phyloP scores from a whole-genome alignment of 1,139 yeast species.

The Blastobotrys malaysiensis region DNA sequence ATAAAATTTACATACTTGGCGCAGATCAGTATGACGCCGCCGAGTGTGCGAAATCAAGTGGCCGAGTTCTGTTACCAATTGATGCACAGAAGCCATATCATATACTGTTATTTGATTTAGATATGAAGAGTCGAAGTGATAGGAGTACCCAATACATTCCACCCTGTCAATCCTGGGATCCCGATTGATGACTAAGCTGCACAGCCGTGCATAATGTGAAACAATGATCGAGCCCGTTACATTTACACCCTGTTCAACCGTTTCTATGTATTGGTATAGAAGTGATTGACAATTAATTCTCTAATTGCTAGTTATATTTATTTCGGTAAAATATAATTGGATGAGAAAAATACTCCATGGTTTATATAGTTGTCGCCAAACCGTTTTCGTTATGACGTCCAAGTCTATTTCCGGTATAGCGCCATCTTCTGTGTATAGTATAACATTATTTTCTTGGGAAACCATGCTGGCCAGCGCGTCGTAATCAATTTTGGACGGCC shows the following conservation, averaged over 20 bases:
- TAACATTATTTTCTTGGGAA: neutral
- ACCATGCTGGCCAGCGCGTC: neutral
- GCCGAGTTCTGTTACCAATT: constrained; percentile 46
- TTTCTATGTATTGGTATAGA: no score
- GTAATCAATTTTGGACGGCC: neutral
- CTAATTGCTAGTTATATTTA: no score
- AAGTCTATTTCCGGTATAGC: neutral
- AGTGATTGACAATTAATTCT: no score
- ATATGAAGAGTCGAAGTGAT: neutral
- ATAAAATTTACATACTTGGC: constrained; percentile 34
- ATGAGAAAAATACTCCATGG: no score
- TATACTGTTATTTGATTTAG: neutral
- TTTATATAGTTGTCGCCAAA: no score
- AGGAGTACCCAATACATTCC: neutral
- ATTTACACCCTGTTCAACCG: no score
- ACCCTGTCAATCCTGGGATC: neutral
- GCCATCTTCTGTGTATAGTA: neutral
- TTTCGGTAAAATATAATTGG: no score
- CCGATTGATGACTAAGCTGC: neutral
- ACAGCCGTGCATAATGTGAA: neutral
- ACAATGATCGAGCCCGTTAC: no score
- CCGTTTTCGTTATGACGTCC: no score
- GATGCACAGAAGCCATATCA: constrained; percentile 23
- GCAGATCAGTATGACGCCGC: constrained; percentile 62
- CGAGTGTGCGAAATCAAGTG: constrained; percentile 62